Conservation (phyloP, 306 rosid genomes). For the Rosa lucieae region DNA sequence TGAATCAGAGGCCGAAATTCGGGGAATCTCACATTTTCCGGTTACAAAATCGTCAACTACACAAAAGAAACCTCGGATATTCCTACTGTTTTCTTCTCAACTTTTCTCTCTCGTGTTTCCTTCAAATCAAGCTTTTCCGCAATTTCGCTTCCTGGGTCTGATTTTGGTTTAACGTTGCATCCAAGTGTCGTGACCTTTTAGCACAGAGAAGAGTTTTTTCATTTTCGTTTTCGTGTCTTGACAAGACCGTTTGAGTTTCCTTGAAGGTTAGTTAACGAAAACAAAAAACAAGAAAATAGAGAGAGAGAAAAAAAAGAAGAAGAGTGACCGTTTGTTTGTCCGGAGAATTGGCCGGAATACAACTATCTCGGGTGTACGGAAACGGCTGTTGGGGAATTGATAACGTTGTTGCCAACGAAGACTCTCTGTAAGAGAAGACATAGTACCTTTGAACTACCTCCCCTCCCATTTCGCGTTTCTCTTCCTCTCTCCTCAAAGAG, state of each 20-base stretch:
- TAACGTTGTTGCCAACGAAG: slow-evolving; percentile 49
- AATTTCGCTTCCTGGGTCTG: slow-evolving; percentile 24
- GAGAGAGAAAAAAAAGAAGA: neutral
- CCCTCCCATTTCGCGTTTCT: slow-evolving; percentile 32
- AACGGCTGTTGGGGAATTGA: slow-evolving; percentile 23
- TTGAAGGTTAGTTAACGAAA: slow-evolving; percentile 43
- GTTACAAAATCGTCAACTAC: neutral
- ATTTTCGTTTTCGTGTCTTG: neutral
- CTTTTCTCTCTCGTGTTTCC: neutral
- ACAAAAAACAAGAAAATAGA: neutral
- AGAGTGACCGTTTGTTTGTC: slow-evolving; percentile 1
- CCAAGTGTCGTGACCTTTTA: slow-evolving; percentile 18
- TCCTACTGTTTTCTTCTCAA: neutral
- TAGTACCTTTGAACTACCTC: slow-evolving; percentile 24
- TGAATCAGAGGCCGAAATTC: neutral
- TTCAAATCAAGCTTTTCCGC: neutral
- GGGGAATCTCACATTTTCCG: neutral
- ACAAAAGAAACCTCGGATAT: neutral
- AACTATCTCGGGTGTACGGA: slow-evolving; percentile 21
- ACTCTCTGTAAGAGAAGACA: slow-evolving; percentile 26
- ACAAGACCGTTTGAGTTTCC: slow-evolving; percentile 48
- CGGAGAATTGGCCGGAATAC: slow-evolving; percentile 18
- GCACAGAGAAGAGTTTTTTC: neutral
- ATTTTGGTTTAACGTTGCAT: slow-evolving; percentile 40
- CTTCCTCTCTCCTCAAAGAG: slow-evolving; percentile 27